Evolutionary conservation across 495 filamentous ascomycete genomes (phyloP).

Genomic region (Eremomyces bilateralis): DNA sequence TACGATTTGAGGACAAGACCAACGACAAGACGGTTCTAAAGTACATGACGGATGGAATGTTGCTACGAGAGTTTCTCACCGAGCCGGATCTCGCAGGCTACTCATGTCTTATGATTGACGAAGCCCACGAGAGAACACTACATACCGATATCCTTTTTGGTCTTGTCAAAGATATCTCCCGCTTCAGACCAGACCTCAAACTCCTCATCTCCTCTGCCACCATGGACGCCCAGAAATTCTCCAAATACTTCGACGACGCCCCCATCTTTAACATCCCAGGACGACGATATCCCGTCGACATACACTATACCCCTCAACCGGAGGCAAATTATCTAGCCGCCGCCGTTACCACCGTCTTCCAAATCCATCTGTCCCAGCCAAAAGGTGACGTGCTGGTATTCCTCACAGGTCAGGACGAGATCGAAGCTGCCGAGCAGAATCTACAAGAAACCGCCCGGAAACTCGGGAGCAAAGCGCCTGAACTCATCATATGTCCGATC

Average conservation of each 20-base stretch:
- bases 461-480: constrained; percentile 46
- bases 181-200: constrained; percentile 71
- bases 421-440: constrained; percentile 56
- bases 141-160: constrained; percentile 82
- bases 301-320: constrained; percentile 78
- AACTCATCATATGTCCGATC: constrained; percentile 58
- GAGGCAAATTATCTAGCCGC: constrained; percentile 91
- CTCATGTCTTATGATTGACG: constrained; percentile 85
- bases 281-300: constrained; percentile 72
- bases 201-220: constrained; percentile 88
- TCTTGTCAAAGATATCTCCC: constrained; percentile 77
- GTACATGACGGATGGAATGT: constrained; percentile 98
- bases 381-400: constrained; percentile 86
- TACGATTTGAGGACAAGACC: constrained; percentile 87
- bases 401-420: constrained; percentile 84
- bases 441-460: constrained; percentile 57
- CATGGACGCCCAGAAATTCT: constrained; percentile 86
- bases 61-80: constrained; percentile 75
- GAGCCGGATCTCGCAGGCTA: constrained; percentile 77
- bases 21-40: constrained; percentile 84
- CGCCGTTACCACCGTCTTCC: constrained; percentile 81
- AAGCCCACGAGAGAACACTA: constrained; percentile 86
- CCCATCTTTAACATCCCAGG: constrained; percentile 96
- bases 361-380: constrained; percentile 80
- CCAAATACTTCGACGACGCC: constrained; percentile 78